Evolutionary conservation across 2,329 filamentous ascomycete species (phyloP).

Genomic region (Amphichorda felina): DNA sequence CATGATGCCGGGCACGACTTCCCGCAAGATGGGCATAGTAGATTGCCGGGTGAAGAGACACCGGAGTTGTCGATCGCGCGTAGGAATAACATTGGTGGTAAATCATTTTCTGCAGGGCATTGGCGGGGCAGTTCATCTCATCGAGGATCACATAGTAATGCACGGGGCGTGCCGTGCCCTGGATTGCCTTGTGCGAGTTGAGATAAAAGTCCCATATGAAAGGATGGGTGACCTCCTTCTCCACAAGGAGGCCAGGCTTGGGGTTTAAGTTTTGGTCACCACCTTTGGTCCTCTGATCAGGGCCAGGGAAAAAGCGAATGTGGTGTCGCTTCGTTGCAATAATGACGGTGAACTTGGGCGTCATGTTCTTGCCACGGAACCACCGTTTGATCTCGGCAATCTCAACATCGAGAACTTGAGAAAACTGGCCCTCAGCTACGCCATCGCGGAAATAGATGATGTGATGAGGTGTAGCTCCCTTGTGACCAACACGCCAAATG

Average conservation of each 20-base stretch:
- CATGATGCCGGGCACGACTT: conserved; percentile 66
- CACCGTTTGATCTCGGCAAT: conserved; percentile 54
- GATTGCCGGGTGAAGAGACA: conserved; percentile 78
- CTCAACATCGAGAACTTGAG: conserved; percentile 69
- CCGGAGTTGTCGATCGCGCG: conserved; percentile 79
- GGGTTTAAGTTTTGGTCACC: conserved; percentile 71
- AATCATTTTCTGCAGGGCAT: conserved; percentile 73
- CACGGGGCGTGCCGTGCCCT: conserved; percentile 85
- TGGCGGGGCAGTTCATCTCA: conserved; percentile 55
- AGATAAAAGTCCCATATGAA: conserved; percentile 81
- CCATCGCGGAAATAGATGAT: conserved; percentile 92
- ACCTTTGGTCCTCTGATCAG: conserved; percentile 19
- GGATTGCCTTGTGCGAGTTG: conserved; percentile 59
- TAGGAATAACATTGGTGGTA: conserved; percentile 96
- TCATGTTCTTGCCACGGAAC: conserved; percentile 28
- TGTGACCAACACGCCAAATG: conserved; percentile 51
- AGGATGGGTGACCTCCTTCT: conserved; percentile 81
- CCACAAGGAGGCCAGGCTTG: conserved; percentile 76
- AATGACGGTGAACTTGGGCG: conserved; percentile 68
- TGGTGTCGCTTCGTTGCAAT: conserved; percentile 92
- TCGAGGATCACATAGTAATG: conserved; percentile 87
- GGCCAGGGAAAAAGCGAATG: conserved; percentile 72
- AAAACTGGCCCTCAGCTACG: conserved; percentile 78
- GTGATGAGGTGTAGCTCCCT: conserved; percentile 41
- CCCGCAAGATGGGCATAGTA: conserved; percentile 94